Conservation (phyloP, 2,329 filamentous ascomycete genomes). For the Colletotrichum godetiae region DNA sequence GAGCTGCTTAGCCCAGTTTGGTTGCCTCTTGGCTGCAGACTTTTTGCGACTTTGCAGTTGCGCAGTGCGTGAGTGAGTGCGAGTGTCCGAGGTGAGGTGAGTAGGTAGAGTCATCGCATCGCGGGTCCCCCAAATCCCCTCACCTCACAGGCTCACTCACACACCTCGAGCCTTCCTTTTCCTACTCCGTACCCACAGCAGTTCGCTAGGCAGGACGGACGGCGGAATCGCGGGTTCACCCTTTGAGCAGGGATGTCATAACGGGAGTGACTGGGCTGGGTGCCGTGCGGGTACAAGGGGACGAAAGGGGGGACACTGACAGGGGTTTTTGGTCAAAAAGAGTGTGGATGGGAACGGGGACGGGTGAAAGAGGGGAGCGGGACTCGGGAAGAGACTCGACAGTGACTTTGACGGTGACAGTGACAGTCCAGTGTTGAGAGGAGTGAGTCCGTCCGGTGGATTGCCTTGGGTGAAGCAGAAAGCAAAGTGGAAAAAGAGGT, state of each 20-base stretch:
- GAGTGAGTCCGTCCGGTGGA: neutral
- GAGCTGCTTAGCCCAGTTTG: neutral
- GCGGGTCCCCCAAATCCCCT: neutral
- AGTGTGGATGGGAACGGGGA: neutral
- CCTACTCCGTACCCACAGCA: neutral
- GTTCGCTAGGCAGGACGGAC: constrained; percentile 19
- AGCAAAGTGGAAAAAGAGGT: constrained; percentile 32
- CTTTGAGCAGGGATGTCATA: neutral
- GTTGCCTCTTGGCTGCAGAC: constrained; percentile 17
- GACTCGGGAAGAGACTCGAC: neutral
- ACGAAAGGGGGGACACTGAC: neutral
- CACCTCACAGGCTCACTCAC: too few species aligned
- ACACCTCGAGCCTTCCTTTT: too few species aligned
- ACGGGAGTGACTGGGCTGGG: neutral
- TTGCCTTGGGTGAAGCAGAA: neutral
- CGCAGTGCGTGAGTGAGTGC: neutral
- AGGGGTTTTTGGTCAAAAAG: constrained; percentile 4
- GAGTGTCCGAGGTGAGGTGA: neutral
- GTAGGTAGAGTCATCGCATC: constrained; percentile 25
- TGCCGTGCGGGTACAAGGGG: neutral
- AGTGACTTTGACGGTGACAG: too few species aligned
- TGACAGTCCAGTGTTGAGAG: too few species aligned
- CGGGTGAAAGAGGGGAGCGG: neutral
- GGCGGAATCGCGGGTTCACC: constrained; percentile 10
- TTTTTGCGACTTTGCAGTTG: neutral